Evolutionary conservation across 2,329 filamentous ascomycete genomes (phyloP), one percentile per base, ranked within the genome.

Genomic region (Talaromyces rugulosus): DNA sequence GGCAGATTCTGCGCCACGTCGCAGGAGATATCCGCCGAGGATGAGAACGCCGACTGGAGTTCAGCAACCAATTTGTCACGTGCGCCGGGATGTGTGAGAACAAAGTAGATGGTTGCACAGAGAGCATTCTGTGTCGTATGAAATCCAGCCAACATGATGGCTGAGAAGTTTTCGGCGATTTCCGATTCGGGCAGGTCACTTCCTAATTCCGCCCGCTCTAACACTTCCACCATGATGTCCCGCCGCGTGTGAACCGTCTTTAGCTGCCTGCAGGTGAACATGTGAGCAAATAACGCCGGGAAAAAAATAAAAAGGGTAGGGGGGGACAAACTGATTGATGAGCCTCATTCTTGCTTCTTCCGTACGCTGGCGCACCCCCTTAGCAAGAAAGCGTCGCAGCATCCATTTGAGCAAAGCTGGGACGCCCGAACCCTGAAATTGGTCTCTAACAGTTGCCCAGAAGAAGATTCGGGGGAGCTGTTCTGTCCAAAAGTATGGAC

Each of bases 141-240:
- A 23, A 70, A 70, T 6, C 68, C 68, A 14, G 68, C 68, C 47
- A 70, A 51, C 68, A 70, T 70, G 40, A 70, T 69, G n/a, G 68
- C 68, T 9, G 68, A 69, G 56, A 70, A 70, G 12, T 70, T 70
- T 53, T 70, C 68, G 3, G 68, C 68, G 36, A 70, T 69, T 42
- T 70, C 68, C 5, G 58, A 18, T n/a, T 68, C 63, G 0, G 66
- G 67, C 9, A 70, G 56, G 9, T 63, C 57, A 47, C 62, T 65
- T 18, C 52, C 44, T 2, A 57, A 7, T 42, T 56, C 62, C 6
- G 68, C 61, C 9, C 67, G 53, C 58, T 70, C 68, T 64, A 70
- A 63, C 18, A 70, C 67, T 56, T 70, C 68, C 33, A 70, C 68
- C 68, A 70, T 70, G 31, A 70, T 65, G 57, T 70, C 68, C 8